Evolutionary conservation across 2,329 filamentous ascomycete genomes (phyloP).

Genomic region (Fusarium falciforme): DNA sequence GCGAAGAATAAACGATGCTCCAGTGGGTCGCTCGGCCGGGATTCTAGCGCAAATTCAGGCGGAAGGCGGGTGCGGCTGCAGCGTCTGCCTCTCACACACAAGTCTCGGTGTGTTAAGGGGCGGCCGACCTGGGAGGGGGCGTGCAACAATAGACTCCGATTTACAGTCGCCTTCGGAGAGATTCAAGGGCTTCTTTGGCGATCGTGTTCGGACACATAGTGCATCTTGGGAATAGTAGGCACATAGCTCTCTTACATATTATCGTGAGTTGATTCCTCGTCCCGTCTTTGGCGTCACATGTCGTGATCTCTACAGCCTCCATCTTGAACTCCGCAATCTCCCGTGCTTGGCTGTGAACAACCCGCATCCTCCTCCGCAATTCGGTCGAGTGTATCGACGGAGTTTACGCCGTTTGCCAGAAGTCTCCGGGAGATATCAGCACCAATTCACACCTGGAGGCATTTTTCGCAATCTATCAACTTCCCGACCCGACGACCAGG

Average conservation of each 20-base stretch:
- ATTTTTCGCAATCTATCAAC: conserved; percentile 33
- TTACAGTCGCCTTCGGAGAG: neutral
- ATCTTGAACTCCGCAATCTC: conserved; percentile 1
- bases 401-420: neutral
- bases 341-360: neutral
- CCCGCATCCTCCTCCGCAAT: neutral
- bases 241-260: neutral
- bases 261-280: neutral
- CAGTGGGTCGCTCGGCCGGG: conserved; percentile 17
- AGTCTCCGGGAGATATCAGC: neutral
- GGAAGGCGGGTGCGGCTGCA: conserved; percentile 28
- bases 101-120: conserved; percentile 11
- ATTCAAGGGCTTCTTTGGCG: neutral
- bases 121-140: conserved; percentile 24
- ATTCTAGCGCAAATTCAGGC: conserved; percentile 26
- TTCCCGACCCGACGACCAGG: conserved; percentile 35
- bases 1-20: conserved; percentile 25
- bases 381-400: neutral
- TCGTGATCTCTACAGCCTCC: neutral
- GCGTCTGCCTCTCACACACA: neutral
- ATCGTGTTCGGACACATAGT: neutral
- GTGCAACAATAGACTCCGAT: neutral
- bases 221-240: neutral
- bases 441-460: neutral
- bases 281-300: neutral